Evolutionary conservation across 2,329 filamentous ascomycete species (phyloP), one percentile per base, ranked within the genome.

Genomic region (Aspergillus pseudotamarii): DNA sequence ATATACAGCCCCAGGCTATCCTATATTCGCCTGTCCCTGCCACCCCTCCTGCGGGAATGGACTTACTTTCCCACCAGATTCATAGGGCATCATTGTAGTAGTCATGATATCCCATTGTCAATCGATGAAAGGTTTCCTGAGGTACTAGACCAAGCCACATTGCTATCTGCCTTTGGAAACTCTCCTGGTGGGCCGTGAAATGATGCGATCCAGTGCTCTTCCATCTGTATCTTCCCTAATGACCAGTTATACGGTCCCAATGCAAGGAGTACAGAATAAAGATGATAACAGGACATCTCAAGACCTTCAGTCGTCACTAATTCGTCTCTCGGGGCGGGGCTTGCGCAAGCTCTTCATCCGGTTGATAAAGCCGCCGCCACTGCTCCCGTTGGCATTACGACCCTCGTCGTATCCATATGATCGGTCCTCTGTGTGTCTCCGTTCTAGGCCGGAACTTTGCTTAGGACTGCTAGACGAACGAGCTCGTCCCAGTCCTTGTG

Each of bases 261-360:
- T 32, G 34, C 23, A 55, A 55, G 51, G 51, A 38, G 28, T 45
- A 36, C 32, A 48, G 32, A 54, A 57, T 46, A 53, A 63, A 38
- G 48, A 51, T 55, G 36, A 45, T 23, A n/a, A 41, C 28, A 26
- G 26, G 43, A 16, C 21, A 45, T 23, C 16, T 30, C 36, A 53
- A 48, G 16, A 14, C 14, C 48, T 60, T 71, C 68, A 72, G 43
- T 75, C 73, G 53, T 75, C 71, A 58, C 71, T 76, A 57, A 73
- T 69, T 43, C 78, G 75, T 62, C 79, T 72, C 68, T 80, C 79
- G 4, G 79, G 79, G 41, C 78, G 75, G 4, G 75, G 72, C 70
- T 87, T 83, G 67, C 89, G 94, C 78, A 95, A 80, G 78, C 90
- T 93, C 85, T 92, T 93, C 81, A 95, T 92, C 60, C 92, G 87